Evolutionary conservation across 2,329 filamentous ascomycete species (phyloP).

Genomic region (Penicillium sp.): DNA sequence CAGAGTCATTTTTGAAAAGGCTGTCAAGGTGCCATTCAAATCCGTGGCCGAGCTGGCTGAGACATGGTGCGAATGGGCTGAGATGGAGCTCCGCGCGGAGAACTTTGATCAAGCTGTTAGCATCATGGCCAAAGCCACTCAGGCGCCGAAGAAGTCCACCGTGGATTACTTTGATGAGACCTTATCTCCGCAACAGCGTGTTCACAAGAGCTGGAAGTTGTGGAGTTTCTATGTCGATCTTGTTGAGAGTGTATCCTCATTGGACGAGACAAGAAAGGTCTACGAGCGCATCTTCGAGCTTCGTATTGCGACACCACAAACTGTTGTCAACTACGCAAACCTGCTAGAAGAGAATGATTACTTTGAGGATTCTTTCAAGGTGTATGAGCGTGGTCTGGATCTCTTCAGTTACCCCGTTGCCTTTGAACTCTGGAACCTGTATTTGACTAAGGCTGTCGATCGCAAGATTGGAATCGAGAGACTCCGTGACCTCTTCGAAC

Average conservation of each 20-base stretch:
- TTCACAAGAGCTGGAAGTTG: conserved; percentile 99
- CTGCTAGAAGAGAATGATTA: conserved; percentile 92
- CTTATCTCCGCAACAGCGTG: conserved; percentile 87
- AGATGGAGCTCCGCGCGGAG: conserved; percentile 94
- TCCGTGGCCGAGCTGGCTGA: conserved; percentile 95
- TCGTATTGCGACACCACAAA: conserved; percentile 95
- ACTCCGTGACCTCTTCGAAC: conserved; percentile 91
- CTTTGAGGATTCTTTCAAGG: conserved; percentile 96
- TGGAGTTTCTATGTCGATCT: conserved; percentile 99
- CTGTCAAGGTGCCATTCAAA: conserved; percentile 96
- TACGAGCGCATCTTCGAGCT: conserved; percentile 98
- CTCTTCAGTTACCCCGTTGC: conserved; percentile 98
- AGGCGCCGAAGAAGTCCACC: conserved; percentile 93
- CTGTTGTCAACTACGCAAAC: conserved; percentile 97
- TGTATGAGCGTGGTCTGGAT: conserved; percentile 93
- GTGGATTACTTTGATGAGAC: conserved; percentile 99
- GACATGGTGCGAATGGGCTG: conserved; percentile 99
- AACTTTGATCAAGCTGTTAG: conserved; percentile 93
- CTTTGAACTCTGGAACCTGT: conserved; percentile 98
- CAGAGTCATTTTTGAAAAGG: conserved; percentile 93
- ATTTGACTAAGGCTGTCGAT: conserved; percentile 95
- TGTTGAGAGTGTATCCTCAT: conserved; percentile 86
- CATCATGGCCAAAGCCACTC: conserved; percentile 96
- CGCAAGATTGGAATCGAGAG: conserved; percentile 94
- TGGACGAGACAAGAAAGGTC: conserved; percentile 90